Evolutionary conservation across 305 asterid species (phyloP).

Genomic region (Fraxinus nigra): DNA sequence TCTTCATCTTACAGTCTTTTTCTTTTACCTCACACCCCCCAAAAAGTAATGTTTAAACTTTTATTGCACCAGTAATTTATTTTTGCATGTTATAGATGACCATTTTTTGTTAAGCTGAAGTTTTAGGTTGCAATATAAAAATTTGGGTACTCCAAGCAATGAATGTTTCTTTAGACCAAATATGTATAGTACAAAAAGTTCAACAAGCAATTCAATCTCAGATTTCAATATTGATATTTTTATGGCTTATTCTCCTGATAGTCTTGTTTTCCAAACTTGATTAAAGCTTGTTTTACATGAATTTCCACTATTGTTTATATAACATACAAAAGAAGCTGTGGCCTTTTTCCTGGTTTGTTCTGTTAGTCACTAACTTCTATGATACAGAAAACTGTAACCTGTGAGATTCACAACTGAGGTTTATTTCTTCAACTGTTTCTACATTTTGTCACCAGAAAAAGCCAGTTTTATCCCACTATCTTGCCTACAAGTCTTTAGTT

Average conservation of each 20-base stretch:
- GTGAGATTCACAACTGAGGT: slow-evolving; percentile 20
- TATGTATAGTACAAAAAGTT: background rate
- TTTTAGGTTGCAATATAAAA: background rate
- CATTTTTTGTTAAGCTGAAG: background rate
- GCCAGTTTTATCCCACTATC: background rate
- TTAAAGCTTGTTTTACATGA: background rate
- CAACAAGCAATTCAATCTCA: background rate
- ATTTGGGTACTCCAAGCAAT: background rate
- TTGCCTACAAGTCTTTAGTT: background rate
- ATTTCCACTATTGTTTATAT: background rate
- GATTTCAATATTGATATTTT: background rate
- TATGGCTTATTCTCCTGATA: background rate
- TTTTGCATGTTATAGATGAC: background rate
- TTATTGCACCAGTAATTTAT: background rate
- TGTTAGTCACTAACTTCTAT: background rate
- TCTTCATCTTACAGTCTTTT: slow-evolving; percentile 20
- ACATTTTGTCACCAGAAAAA: background rate
- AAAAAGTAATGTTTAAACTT: slow-evolving; percentile 17
- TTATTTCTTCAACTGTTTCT: background rate
- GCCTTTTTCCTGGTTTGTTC: slow-evolving; percentile 14
- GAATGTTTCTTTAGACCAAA: background rate
- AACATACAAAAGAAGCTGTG: background rate
- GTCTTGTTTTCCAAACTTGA: background rate
- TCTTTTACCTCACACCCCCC: slow-evolving; percentile 21
- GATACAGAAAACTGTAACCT: slow-evolving; percentile 11